Percentiles rank a stretch among this genome's conserved stretches.
phyloP scores from a whole-genome alignment of 441 rosid genomes.

The Flueggea neowawraea region DNA sequence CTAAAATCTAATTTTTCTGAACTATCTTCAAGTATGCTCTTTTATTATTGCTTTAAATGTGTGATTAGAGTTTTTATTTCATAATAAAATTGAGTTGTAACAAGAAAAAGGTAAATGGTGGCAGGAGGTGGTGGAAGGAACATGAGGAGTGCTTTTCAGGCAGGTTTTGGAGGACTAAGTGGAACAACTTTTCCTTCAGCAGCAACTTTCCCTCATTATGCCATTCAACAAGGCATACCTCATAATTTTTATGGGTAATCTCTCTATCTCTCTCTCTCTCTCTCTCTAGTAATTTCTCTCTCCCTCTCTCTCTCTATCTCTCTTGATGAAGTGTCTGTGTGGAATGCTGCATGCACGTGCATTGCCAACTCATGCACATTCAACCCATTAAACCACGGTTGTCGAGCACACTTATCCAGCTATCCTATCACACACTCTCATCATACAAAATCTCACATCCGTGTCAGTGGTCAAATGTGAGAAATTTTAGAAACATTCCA shows the following conservation, averaged over 20 bases:
- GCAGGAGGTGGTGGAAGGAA: conserved; percentile 42
- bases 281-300: not conserved
- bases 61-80: too few species aligned
- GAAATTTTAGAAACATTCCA: too few species aligned
- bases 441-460: too few species aligned
- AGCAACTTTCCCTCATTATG: conserved; percentile 85
- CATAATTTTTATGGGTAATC: conserved; percentile 70
- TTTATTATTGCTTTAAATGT: too few species aligned
- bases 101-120: not conserved
- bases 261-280: not conserved
- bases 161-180: conserved; percentile 58
- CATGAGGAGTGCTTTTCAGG: conserved; percentile 69
- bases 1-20: too few species aligned
- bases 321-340: too few species aligned
- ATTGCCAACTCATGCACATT: conserved; percentile 48
- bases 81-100: too few species aligned
- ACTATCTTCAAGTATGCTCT: too few species aligned
- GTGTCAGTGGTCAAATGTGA: too few species aligned
- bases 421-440: too few species aligned
- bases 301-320: not conserved
- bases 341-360: conserved; percentile 37
- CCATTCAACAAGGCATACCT: conserved; percentile 83
- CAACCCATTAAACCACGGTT: conserved; percentile 2
- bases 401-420: too few species aligned
- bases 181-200: conserved; percentile 75